Evolutionary conservation across 305 asterid genomes (phyloP), one percentile per base, ranked within the genome.

Genomic region (Fraxinus baroniana): DNA sequence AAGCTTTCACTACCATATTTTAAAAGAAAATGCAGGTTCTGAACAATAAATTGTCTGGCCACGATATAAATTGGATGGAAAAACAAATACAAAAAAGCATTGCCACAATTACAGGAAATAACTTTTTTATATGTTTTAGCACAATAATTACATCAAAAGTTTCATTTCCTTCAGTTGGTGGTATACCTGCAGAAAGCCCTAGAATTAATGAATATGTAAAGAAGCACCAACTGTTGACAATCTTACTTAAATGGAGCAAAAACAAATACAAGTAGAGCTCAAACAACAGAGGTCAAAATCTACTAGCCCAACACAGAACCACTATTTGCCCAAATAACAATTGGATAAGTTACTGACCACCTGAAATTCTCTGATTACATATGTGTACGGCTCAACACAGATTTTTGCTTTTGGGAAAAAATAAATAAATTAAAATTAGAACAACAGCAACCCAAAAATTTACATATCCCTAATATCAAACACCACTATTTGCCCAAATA

Each of bases 101-200:
- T 52, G 72, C 70, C 37, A 74, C 30, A 24, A 60, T 35, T 35
- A 2, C 70, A 71, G 28, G 60, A 26, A 22, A 76, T 35, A 75
- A 52, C 74, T 60, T 15, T 24, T 9, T 44, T 78, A 66, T 57
- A 36, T 71, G 80, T 35, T 76, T 80, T 78, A 84, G 74, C 39
- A 80, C 55, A 81, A 64, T 41, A 78, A 83, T 64, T 36, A 52
- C 77, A 80, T 83, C 60, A 71, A 78, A 39, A 68, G 10, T 28
- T 55, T 74, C 77, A 75, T 46, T 75, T 52, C 7, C 76, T 79
- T 49, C 62, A 24, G 66, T 78, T 17, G 52, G 82, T 70, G 28
- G 12, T 28, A 79, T 49, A 35, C 60, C 49, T 15, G 33, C 17
- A 70, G 7, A 13, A 70, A 15, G 75, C 35, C 75, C 75, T 70